These are phyloP conservation scores for Pulveroboletus ravenelii DNA, from an alignment of 768 basidiomycete genomes.

Conservation along the genomic window DNA sequence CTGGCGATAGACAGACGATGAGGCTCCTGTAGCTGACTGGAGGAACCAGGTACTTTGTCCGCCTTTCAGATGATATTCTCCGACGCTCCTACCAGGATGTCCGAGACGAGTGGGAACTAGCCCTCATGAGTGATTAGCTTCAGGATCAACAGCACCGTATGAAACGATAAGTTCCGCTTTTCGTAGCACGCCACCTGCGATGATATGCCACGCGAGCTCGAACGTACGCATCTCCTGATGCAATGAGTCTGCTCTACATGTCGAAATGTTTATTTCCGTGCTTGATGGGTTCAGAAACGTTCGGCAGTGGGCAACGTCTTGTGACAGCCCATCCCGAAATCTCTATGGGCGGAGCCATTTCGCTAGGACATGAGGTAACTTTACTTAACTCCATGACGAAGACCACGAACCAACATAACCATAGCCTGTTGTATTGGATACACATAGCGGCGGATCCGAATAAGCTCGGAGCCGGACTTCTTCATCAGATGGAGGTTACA, in stretches of 20 bases:
- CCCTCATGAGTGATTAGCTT: constrained; percentile 46
- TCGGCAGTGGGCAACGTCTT: constrained; percentile 53
- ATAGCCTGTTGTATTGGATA: not conserved
- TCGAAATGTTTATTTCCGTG: constrained; percentile 24
- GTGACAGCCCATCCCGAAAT: constrained; percentile 33
- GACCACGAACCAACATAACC: constrained; percentile 2
- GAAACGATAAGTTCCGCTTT: constrained; percentile 11
- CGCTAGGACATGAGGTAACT: constrained; percentile 38
- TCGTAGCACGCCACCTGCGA: constrained; percentile 41
- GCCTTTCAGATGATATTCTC: constrained; percentile 49
- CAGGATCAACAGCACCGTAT: constrained; percentile 14
- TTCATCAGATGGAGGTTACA: constrained; percentile 42
- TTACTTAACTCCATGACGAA: constrained; percentile 29
- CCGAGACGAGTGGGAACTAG: too few relatives aligned
- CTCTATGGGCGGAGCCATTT: constrained; percentile 48
- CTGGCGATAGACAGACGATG: constrained; percentile 3
- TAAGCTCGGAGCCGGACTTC: constrained; percentile 52
- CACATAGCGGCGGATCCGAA: constrained; percentile 29
- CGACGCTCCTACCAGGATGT: constrained; percentile 64
- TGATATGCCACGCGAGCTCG: constrained; percentile 59
- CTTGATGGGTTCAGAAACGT: constrained; percentile 45
- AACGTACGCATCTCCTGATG: constrained; percentile 27
- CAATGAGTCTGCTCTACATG: too few relatives aligned
- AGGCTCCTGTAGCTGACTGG: constrained; percentile 13
- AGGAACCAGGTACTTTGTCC: constrained; percentile 62